Evolutionary conservation across 2,329 filamentous ascomycete species (phyloP), one percentile per base, ranked within the genome.

Genomic region (Boeremia lycopersici): DNA sequence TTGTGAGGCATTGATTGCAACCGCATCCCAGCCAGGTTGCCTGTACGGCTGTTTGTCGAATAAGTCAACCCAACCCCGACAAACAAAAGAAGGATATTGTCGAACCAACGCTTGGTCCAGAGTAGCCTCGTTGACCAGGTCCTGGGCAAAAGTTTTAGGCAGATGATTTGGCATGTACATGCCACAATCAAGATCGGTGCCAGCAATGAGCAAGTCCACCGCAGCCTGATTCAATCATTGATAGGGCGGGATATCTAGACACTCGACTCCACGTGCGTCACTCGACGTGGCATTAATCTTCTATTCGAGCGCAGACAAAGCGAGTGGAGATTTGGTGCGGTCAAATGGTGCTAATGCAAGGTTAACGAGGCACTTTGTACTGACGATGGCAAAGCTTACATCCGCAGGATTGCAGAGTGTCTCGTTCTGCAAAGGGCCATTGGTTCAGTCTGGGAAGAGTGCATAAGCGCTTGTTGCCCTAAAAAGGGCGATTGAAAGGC

Each of bases 171-270:
- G 64, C 60, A 68, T 60, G 43, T 67, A 65, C 9, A 60, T 62
- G 11, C 64, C 67, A 28, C 66, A 68, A 29, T 63, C 59, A 17
- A 63, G 43, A 35, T 67, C 65, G 9, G 62, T 68, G 5, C 69
- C 69, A 19, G 69, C 68, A 31, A 61, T 68, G 8, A 68, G 54
- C 4, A 68, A 64, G 33, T 62, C 63, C 8, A 58, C 69, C 5
- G 61, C 63, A 28, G 64, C 69, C 51, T 67, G 57, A 46, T 74
- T 82, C 86, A 85, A 71, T 67, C 68, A 71, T 43, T 61, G 76
- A 60, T 89, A 89, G 0, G 80, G 71, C 1, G 82, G 81, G 0
- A 88, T 72, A 2, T 85, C 84, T 0, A 89, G 77, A 28, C 84
- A 76, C 1, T 81, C 40, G 23, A 69, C 67, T n/a, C 69, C 68